These are phyloP conservation scores for Fraxinus cuspidata DNA, from an alignment of 257 asterid genomes.

Conservation along the genomic window DNA sequence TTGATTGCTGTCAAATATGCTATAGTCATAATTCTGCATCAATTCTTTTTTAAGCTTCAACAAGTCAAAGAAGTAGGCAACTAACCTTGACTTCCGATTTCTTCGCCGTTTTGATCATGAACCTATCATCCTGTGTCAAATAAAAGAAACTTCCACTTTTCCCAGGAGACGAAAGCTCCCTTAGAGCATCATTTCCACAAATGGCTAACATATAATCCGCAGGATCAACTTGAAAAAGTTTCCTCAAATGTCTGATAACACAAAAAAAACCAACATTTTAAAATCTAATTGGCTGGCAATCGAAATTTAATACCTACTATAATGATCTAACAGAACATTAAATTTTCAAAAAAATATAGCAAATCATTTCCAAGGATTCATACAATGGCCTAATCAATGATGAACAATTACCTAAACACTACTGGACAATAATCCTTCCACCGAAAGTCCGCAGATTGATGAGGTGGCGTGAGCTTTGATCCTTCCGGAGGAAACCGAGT, in stretches of 20 bases:
- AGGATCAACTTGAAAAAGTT: slow-evolving; percentile 65
- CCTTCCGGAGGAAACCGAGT: slow-evolving; percentile 65
- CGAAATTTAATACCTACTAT: not conserved
- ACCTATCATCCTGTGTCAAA: slow-evolving; percentile 67
- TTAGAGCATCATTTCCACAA: slow-evolving; percentile 64
- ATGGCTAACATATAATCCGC: slow-evolving; percentile 75
- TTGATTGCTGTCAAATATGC: not conserved
- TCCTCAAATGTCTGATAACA: slow-evolving; percentile 53
- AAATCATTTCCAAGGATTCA: not conserved
- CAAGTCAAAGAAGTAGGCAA: slow-evolving; percentile 27
- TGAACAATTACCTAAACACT: slow-evolving; percentile 58
- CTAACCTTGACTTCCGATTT: slow-evolving; percentile 75
- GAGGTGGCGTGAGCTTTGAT: slow-evolving; percentile 67
- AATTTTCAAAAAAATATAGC: not conserved
- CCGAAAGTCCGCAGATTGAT: slow-evolving; percentile 64
- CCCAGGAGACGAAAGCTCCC: slow-evolving; percentile 73
- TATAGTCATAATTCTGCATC: not conserved
- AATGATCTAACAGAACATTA: not conserved
- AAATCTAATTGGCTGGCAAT: slow-evolving; percentile 12
- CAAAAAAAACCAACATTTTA: slow-evolving; percentile 24
- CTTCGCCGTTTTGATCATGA: slow-evolving; percentile 69
- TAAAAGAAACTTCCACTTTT: slow-evolving; percentile 74
- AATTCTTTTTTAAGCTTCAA: not conserved
- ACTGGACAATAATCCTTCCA: slow-evolving; percentile 80
- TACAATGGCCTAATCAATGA: not conserved